Conservation (phyloP, 306 rosid species). For the Cucumis cinereus region DNA sequence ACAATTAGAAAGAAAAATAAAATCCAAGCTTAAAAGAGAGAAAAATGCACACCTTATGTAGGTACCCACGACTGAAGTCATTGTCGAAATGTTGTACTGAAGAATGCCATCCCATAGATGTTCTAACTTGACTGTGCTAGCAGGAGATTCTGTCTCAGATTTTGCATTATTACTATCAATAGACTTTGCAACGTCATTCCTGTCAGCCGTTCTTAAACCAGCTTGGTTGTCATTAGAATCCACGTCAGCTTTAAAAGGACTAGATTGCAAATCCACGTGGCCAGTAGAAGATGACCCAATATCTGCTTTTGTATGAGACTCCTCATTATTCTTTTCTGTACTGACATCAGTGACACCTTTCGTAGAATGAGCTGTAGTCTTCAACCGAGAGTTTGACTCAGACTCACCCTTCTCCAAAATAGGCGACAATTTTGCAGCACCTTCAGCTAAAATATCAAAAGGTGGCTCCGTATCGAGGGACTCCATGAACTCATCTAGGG, state of each 20-base stretch:
- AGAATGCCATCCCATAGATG: slow-evolving; percentile 73
- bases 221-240: slow-evolving; percentile 12
- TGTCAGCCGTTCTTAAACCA: slow-evolving; percentile 13
- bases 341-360: slow-evolving; percentile 16
- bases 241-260: slow-evolving; percentile 15
- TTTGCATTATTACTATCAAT: slow-evolving; percentile 14
- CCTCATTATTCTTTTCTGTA: background rate
- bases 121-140: slow-evolving; percentile 30
- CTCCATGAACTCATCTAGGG: slow-evolving; percentile 94
- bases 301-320: background rate
- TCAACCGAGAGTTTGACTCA: slow-evolving; percentile 24
- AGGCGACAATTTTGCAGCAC: slow-evolving; percentile 30
- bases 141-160: slow-evolving; percentile 17
- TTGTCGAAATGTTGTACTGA: slow-evolving; percentile 49
- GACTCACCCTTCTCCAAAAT: slow-evolving; percentile 33
- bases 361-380: slow-evolving; percentile 24
- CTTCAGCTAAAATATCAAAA: slow-evolving; percentile 41
- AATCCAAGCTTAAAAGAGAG: background rate
- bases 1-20: background rate
- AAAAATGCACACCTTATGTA: slow-evolving; percentile 51
- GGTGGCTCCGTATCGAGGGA: slow-evolving; percentile 76
- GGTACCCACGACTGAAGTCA: slow-evolving; percentile 43
- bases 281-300: slow-evolving; percentile 11
- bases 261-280: slow-evolving; percentile 9
- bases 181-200: slow-evolving; percentile 19